phyloP scores from a whole-genome alignment of 495 filamentous ascomycete species.

The Penicillium cataractarum region DNA sequence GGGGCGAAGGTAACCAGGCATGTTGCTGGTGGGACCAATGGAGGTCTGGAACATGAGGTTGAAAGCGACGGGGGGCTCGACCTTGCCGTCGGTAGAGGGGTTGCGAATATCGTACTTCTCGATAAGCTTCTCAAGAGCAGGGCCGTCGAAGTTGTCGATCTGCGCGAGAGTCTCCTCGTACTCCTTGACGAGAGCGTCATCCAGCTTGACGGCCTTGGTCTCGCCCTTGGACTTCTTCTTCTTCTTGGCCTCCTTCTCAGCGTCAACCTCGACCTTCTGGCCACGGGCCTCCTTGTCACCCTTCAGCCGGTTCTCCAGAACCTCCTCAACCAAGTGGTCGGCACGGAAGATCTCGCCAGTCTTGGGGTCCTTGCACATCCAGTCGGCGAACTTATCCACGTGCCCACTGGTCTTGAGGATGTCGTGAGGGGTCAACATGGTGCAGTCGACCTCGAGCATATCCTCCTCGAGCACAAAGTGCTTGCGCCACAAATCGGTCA shows the following conservation, averaged over 20 bases:
- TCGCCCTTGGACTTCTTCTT: constrained; percentile 63
- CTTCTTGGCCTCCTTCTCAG: constrained; percentile 64
- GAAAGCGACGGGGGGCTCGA: constrained; percentile 67
- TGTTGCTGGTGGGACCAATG: constrained; percentile 67
- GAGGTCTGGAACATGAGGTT: constrained; percentile 78
- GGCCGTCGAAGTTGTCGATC: constrained; percentile 71
- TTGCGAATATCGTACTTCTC: constrained; percentile 68
- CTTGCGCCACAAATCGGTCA: constrained; percentile 91
- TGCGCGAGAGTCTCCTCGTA: constrained; percentile 72
- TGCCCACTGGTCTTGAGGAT: constrained; percentile 96
- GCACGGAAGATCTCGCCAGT: constrained; percentile 95
- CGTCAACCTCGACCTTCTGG: constrained; percentile 68
- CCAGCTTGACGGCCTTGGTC: constrained; percentile 62
- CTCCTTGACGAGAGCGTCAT: constrained; percentile 65
- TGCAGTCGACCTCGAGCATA: constrained; percentile 89
- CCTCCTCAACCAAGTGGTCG: constrained; percentile 93
- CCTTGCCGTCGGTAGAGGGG: constrained; percentile 60
- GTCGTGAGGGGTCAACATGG: constrained; percentile 81
- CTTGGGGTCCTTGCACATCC: constrained; percentile 99
- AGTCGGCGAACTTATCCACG: constrained; percentile 97
- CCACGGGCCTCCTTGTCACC: constrained; percentile 78
- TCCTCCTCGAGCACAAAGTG: constrained; percentile 89
- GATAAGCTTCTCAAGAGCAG: constrained; percentile 65
- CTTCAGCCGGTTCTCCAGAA: constrained; percentile 81
- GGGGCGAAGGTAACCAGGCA: constrained; percentile 65